phyloP scores from a whole-genome alignment of 169 alveolate species.

The Babesia gibsoni region DNA sequence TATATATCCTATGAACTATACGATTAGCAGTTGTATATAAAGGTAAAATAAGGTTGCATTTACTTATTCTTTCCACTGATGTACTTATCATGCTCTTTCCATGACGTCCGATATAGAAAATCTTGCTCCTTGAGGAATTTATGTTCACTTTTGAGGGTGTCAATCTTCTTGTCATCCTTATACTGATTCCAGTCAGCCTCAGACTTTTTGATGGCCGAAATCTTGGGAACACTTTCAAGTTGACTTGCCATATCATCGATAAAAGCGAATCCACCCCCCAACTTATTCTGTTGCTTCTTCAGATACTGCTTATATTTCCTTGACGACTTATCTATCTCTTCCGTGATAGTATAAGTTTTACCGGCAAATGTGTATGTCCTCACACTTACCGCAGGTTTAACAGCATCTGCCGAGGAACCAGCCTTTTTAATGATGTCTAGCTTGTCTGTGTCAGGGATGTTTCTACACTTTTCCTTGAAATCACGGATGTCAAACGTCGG shows the following conservation, averaged over 20 bases:
- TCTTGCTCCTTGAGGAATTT: slow-evolving; percentile 54
- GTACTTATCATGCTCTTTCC: slow-evolving; percentile 46
- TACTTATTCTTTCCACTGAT: no score
- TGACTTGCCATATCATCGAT: slow-evolving; percentile 42
- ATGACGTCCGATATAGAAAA: slow-evolving; percentile 33
- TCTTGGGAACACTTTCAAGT: slow-evolving; percentile 44
- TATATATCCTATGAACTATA: no score
- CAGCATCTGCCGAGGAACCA: slow-evolving; percentile 1
- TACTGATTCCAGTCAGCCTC: slow-evolving; percentile 59
- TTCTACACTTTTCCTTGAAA: slow-evolving; percentile 34
- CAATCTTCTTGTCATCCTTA: slow-evolving; percentile 39
- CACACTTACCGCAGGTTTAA: slow-evolving; percentile 22
- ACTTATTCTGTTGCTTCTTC: slow-evolving; percentile 13
- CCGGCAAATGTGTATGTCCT: slow-evolving; percentile 60
- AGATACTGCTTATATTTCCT: slow-evolving; percentile 32
- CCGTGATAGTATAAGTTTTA: slow-evolving; percentile 17
- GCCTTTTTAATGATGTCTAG: slow-evolving; percentile 36
- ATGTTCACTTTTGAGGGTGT: slow-evolving; percentile 22
- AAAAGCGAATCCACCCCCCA: slow-evolving; percentile 46
- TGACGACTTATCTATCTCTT: slow-evolving; percentile 50
- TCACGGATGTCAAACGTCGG: slow-evolving; percentile 15
- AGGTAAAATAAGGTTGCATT: no score
- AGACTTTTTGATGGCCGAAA: slow-evolving; percentile 53
- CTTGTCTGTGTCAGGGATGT: slow-evolving; percentile 43
- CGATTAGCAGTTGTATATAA: no score